Conservation (phyloP, 768 basidiomycete genomes). For the Russula virescens region DNA sequence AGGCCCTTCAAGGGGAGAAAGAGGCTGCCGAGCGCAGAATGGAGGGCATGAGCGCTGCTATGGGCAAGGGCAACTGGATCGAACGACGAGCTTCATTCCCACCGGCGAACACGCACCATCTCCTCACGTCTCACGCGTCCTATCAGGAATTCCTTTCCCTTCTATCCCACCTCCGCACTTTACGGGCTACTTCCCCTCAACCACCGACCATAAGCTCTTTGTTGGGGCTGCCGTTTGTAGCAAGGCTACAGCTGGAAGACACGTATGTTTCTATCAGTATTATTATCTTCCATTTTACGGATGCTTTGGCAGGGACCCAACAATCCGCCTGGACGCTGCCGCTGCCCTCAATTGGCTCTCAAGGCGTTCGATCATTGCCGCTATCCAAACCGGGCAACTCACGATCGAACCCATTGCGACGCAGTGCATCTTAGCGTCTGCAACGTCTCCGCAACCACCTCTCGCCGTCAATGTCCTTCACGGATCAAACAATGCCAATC, state of each 20-base stretch:
- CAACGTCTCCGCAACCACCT: slow-evolving; percentile 34
- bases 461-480: slow-evolving; percentile 32
- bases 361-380: slow-evolving; percentile 72
- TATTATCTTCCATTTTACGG: slow-evolving; percentile 21
- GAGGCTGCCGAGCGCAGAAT: slow-evolving; percentile 52
- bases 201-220: slow-evolving; percentile 69
- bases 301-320: slow-evolving; percentile 64
- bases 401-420: slow-evolving; percentile 81
- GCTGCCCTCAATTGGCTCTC: slow-evolving; percentile 94
- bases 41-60: slow-evolving; percentile 42
- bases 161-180: slow-evolving; percentile 64
- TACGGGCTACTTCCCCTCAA: slow-evolving; percentile 55
- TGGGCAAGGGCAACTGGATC: slow-evolving; percentile 69
- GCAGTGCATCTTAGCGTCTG: slow-evolving; percentile 51
- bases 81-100: slow-evolving; percentile 36
- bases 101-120: slow-evolving; percentile 33
- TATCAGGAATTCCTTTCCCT: slow-evolving; percentile 80
- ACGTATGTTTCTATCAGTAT: slow-evolving; percentile 55
- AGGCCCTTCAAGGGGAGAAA: slow-evolving; percentile 61
- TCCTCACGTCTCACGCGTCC: slow-evolving; percentile 65
- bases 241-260: slow-evolving; percentile 73
- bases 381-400: slow-evolving; percentile 84
- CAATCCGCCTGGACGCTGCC: slow-evolving; percentile 87
- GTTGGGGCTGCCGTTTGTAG: slow-evolving; percentile 71
- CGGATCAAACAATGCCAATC: slow-evolving; percentile 41